Conservation (phyloP, 768 basidiomycete species). For the Mycena pura region DNA sequence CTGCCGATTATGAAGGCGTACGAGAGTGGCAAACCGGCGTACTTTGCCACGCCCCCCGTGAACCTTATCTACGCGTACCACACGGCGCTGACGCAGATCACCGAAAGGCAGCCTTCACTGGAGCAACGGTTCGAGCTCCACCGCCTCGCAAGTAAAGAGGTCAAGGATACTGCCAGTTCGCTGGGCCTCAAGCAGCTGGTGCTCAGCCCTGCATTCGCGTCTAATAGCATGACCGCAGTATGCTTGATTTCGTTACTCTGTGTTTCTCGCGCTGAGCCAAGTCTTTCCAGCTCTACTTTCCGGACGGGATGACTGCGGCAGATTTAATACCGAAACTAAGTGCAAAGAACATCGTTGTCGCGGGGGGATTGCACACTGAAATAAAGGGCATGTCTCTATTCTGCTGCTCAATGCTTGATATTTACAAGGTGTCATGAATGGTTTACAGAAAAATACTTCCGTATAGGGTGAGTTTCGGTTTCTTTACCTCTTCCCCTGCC, state of each 20-base stretch:
- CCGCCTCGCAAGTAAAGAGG: slow-evolving; percentile 64
- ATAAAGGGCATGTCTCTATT: slow-evolving; percentile 69
- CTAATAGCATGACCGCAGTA: slow-evolving; percentile 96
- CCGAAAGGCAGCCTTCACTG: slow-evolving; percentile 64
- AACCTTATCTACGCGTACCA: slow-evolving; percentile 94
- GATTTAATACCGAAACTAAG: slow-evolving; percentile 81
- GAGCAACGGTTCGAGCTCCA: slow-evolving; percentile 82
- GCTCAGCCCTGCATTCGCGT: slow-evolving; percentile 62
- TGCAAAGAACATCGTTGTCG: slow-evolving; percentile 78
- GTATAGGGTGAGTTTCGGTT: slow-evolving; percentile 67
- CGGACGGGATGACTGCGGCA: slow-evolving; percentile 75
- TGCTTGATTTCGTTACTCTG: not conserved
- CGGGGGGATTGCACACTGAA: slow-evolving; percentile 85
- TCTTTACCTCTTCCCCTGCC: slow-evolving; percentile 3
- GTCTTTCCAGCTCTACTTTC: slow-evolving; percentile 71
- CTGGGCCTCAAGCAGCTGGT: slow-evolving; percentile 83
- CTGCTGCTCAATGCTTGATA: not conserved
- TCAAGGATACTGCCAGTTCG: slow-evolving; percentile 69
- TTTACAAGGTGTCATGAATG: slow-evolving; percentile 17
- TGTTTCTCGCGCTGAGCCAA: too few relatives aligned
- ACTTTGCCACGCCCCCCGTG: slow-evolving; percentile 96
- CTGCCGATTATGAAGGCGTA: slow-evolving; percentile 95
- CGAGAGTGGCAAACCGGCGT: slow-evolving; percentile 79
- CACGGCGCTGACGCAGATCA: slow-evolving; percentile 79
- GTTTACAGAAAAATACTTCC: slow-evolving; percentile 88